A percentile compares a stretch with the other conserved stretches of the same genome.
phyloP scores from a whole-genome alignment of 345 rosid species.

The Rhodomyrtus tomentosa region DNA sequence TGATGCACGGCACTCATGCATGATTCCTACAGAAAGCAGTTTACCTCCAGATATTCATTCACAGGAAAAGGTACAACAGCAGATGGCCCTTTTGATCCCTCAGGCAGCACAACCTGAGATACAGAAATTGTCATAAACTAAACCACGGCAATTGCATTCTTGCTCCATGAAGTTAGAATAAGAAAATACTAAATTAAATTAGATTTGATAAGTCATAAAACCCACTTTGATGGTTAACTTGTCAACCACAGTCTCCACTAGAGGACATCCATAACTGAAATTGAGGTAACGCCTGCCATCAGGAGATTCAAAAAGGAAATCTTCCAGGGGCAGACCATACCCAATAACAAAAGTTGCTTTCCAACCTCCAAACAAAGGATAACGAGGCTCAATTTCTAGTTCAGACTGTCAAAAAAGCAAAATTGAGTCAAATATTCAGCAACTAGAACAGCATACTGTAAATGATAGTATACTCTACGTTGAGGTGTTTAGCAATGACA shows the following conservation, averaged over 20 bases:
- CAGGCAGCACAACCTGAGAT: constrained; percentile 87
- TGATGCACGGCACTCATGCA: neutral
- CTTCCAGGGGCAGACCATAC: constrained; percentile 81
- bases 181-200: neutral
- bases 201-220: neutral
- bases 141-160: neutral
- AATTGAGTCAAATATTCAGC: neutral
- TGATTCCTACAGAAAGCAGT: neutral
- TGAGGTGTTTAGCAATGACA: neutral
- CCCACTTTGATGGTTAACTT: constrained; percentile 80
- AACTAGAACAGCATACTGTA: neutral
- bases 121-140: constrained; percentile 3
- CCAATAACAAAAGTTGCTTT: constrained; percentile 88
- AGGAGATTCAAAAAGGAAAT: constrained; percentile 77
- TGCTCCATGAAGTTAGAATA: neutral
- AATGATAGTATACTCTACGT: neutral
- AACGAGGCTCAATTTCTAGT: constrained; percentile 91
- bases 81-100: constrained; percentile 90
- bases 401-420: constrained; percentile 50
- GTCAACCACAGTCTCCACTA: constrained; percentile 75
- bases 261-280: constrained; percentile 94
- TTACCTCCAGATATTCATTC: constrained; percentile 71
- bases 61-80: constrained; percentile 77
- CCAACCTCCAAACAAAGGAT: constrained; percentile 99
- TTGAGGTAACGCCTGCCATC: constrained; percentile 92